Percentiles rank a stretch among this genome's conserved stretches.
Evolutionary conservation across 495 filamentous ascomycete genomes (phyloP).

Genomic region (Bryoglossum gracile): DNA sequence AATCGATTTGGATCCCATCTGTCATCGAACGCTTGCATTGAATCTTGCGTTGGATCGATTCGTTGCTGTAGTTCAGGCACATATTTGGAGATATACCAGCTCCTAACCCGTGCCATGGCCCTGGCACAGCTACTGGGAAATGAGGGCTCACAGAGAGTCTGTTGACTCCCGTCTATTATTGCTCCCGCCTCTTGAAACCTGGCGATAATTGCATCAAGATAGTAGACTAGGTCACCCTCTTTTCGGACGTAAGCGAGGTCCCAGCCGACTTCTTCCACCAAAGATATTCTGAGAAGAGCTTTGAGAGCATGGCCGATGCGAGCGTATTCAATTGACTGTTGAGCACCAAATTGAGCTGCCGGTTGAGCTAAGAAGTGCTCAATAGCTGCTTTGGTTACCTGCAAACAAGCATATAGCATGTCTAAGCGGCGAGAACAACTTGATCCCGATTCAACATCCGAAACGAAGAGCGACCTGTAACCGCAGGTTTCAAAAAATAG

Average conservation of each 20-base stretch:
- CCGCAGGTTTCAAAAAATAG: constrained; percentile 10
- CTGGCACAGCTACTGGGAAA: constrained; percentile 9
- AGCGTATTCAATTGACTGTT: constrained; percentile 1
- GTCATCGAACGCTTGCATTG: background rate
- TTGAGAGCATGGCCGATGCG: constrained; percentile 5
- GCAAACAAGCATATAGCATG: constrained; percentile 18
- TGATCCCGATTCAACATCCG: background rate
- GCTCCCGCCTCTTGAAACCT: constrained; percentile 12
- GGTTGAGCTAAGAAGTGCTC: constrained; percentile 4
- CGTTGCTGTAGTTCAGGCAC: background rate
- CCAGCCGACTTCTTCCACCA: constrained; percentile 20
- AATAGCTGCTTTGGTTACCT: constrained; percentile 8
- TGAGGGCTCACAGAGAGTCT: background rate
- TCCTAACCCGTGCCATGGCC: constrained; percentile 11
- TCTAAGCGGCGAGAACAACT: constrained; percentile 10
- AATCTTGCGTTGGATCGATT: background rate
- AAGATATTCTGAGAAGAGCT: constrained; percentile 13
- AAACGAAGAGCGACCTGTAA: constrained; percentile 6
- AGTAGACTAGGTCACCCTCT: background rate
- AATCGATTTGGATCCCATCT: background rate
- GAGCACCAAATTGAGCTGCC: background rate
- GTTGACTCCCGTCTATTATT: constrained; percentile 9
- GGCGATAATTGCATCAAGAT: constrained; percentile 4
- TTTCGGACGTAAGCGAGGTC: constrained; percentile 11
- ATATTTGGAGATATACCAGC: constrained; percentile 12